phyloP scores from a whole-genome alignment of 306 rosid species.

The Mimosa bimucronata region DNA sequence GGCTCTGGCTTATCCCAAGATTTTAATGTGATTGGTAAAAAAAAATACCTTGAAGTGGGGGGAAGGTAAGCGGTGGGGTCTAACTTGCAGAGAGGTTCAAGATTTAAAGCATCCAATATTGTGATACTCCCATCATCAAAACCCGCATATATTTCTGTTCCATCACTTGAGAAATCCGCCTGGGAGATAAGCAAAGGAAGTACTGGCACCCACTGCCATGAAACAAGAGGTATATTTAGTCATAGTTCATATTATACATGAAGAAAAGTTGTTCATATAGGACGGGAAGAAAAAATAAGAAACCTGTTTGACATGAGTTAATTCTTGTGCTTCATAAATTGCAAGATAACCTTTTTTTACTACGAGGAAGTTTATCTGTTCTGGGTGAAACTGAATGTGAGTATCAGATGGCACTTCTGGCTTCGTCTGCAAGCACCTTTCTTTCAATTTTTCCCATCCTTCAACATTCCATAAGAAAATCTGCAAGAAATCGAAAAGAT shows the following conservation, averaged over 20 bases:
- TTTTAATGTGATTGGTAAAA: background rate
- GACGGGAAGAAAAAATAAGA: background rate
- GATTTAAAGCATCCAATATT: slow-evolving; percentile 34
- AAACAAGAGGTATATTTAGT: background rate
- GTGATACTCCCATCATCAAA: slow-evolving; percentile 41
- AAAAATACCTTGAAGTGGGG: slow-evolving; percentile 42
- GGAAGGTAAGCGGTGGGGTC: slow-evolving; percentile 36
- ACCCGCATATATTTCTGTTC: slow-evolving; percentile 41
- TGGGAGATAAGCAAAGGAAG: slow-evolving; percentile 31
- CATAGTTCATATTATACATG: background rate
- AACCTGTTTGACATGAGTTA: slow-evolving; percentile 46
- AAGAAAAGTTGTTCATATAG: background rate
- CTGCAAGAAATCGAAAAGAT: slow-evolving; percentile 31
- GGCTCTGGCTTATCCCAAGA: background rate
- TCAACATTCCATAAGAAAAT: slow-evolving; percentile 38
- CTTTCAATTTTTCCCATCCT: slow-evolving; percentile 32
- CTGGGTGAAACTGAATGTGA: slow-evolving; percentile 40
- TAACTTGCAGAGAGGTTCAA: slow-evolving; percentile 33
- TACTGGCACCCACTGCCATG: slow-evolving; percentile 44
- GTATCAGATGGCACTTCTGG: slow-evolving; percentile 30
- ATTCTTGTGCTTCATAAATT: slow-evolving; percentile 44
- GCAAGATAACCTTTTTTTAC: slow-evolving; percentile 38
- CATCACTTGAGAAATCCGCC: slow-evolving; percentile 50
- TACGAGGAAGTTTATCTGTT: slow-evolving; percentile 40
- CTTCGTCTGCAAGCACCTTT: slow-evolving; percentile 21